A percentile compares a stretch with the other conserved stretches of the same genome.
These are phyloP conservation scores for Helotiales sp. DNA, from an alignment of 2,329 filamentous ascomycete genomes.

Conservation along the genomic window DNA sequence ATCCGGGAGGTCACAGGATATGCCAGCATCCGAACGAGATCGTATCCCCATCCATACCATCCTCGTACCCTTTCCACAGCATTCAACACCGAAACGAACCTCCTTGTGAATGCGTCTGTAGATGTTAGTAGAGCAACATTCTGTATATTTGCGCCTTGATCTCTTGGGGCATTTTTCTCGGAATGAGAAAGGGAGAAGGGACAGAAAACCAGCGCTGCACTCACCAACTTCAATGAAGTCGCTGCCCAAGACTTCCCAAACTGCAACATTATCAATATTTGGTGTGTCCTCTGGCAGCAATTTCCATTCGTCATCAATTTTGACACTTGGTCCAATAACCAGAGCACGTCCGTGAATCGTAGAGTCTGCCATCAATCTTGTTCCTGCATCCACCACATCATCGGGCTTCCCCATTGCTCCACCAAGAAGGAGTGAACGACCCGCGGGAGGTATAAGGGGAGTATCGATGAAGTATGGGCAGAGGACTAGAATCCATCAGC, in stretches of 20 bases:
- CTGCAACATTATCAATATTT: conserved; percentile 47
- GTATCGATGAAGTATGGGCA: conserved; percentile 70
- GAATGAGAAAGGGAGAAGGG: too few relatives aligned
- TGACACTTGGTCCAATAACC: conserved; percentile 60
- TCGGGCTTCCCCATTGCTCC: conserved; percentile 55
- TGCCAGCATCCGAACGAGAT: conserved; percentile 23
- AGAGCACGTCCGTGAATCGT: conserved; percentile 61
- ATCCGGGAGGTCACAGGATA: conserved; percentile 16
- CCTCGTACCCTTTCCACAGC: conserved; percentile 53
- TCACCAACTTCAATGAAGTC: conserved; percentile 56
- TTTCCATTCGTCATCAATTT: conserved; percentile 49
- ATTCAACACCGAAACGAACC: conserved; percentile 60
- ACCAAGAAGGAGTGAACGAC: conserved; percentile 60
- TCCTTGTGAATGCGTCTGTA: conserved; percentile 57
- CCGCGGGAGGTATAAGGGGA: conserved; percentile 56
- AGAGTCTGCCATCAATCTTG: conserved; percentile 64
- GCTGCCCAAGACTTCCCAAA: conserved; percentile 66
- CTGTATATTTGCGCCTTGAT: too few relatives aligned
- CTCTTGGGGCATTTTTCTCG: too few relatives aligned
- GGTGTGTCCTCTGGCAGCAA: conserved; percentile 25
- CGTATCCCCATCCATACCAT: conserved; percentile 53
- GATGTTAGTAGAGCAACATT: conserved; percentile 8
- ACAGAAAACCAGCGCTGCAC: too few relatives aligned
- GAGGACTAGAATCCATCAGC: conserved; percentile 48
- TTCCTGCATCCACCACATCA: conserved; percentile 68